Conservation (phyloP, 352 stramenopile genomes). For the Thalassiosira oceanica region DNA sequence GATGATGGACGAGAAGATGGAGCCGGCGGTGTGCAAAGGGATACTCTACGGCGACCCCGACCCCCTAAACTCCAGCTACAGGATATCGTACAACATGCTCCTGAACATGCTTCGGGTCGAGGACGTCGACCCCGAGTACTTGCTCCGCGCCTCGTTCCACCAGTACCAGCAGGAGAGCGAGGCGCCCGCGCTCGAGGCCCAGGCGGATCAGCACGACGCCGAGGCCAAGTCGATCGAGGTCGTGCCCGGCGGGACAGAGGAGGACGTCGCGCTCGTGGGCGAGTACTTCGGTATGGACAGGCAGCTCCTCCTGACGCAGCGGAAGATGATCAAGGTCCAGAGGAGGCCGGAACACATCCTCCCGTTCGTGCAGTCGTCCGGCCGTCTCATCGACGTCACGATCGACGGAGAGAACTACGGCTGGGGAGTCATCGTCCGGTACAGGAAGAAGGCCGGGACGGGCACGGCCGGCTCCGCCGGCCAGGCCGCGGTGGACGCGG, state of each 20-base stretch:
- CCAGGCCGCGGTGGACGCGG: conserved; percentile 43
- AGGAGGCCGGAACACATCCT: conserved; percentile 90
- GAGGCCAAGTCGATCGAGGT: conserved; percentile 85
- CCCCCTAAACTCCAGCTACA: conserved; percentile 90
- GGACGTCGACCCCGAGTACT: conserved; percentile 94
- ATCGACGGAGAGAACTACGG: conserved; percentile 82
- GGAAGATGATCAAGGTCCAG: conserved; percentile 89
- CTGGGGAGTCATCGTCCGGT: conserved; percentile 83
- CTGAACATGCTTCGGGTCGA: conserved; percentile 99
- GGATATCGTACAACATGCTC: conserved; percentile 99
- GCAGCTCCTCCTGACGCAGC: conserved; percentile 89
- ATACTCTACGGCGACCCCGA: conserved; percentile 90
- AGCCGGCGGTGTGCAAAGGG: conserved; percentile 92
- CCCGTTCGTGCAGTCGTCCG: conserved; percentile 90
- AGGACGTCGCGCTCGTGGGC: conserved; percentile 56
- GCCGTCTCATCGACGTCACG: conserved; percentile 83
- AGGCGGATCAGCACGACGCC: conserved; percentile 82
- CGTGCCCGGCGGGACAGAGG: conserved; percentile 52
- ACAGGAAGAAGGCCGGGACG: conserved; percentile 59
- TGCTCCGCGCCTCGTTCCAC: conserved; percentile 97
- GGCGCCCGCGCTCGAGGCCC: conserved; percentile 75
- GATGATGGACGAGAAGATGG: conserved; percentile 99
- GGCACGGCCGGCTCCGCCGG: conserved; percentile 57
- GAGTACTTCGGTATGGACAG: conserved; percentile 84
- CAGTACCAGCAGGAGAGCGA: conserved; percentile 86